A percentile compares a stretch with the other conserved stretches of the same genome.
Evolutionary conservation across 345 rosid species (phyloP).

Genomic region (Populus deltoides): DNA sequence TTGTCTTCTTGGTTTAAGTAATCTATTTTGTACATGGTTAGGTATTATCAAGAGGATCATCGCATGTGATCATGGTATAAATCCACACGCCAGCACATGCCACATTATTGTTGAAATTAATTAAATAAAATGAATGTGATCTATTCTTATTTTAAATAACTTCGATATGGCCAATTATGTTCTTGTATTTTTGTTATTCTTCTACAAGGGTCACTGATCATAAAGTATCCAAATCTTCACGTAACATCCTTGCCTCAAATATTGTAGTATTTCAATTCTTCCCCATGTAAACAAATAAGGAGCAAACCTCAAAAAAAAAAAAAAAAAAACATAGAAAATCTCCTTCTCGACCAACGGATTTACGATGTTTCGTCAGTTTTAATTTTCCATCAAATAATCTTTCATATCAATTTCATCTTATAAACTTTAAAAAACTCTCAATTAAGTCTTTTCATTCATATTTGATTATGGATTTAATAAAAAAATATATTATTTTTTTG

Average conservation of each 20-base stretch:
- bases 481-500: no score
- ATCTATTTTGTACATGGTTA: neutral
- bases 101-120: neutral
- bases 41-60: neutral
- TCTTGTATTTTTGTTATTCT: neutral
- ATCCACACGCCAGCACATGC: neutral
- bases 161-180: neutral
- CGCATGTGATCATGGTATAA: neutral
- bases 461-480: no score
- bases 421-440: no score
- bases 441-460: no score
- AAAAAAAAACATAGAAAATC: no score
- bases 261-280: no score
- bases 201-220: neutral
- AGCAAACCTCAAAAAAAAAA: no score
- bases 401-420: no score
- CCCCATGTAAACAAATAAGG: no score
- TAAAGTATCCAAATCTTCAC: neutral
- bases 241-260: neutral
- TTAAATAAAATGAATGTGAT: neutral
- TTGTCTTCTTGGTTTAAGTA: neutral
- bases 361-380: no score
- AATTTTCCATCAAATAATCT: no score
- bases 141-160: neutral
- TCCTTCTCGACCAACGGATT: no score